These are phyloP conservation scores for Suillus americanus DNA, from an alignment of 768 basidiomycete species.

Conservation along the genomic window DNA sequence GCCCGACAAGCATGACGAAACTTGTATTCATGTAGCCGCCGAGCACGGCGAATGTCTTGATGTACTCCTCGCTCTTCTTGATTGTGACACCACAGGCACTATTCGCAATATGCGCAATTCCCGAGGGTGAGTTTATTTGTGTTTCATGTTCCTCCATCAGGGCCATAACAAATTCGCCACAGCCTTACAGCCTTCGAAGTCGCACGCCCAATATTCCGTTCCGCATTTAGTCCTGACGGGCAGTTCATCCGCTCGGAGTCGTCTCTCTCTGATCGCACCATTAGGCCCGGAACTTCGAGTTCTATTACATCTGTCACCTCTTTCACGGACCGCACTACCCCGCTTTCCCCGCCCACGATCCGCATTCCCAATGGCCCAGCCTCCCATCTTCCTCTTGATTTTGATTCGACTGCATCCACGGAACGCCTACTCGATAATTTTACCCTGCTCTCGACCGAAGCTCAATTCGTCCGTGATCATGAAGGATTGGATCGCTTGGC, in stretches of 20 bases:
- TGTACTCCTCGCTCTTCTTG: conserved; percentile 60
- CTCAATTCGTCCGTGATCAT: conserved; percentile 37
- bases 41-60: conserved; percentile 69
- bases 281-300: conserved; percentile 40
- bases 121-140: conserved; percentile 54
- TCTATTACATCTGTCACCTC: conserved; percentile 54
- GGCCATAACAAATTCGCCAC: conserved; percentile 4
- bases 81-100: conserved; percentile 57
- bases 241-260: conserved; percentile 50
- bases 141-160: not conserved
- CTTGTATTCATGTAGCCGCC: conserved; percentile 79
- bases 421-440: conserved; percentile 56
- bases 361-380: conserved; percentile 33
- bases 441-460: conserved; percentile 45
- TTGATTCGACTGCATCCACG: conserved; percentile 44
- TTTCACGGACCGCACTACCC: conserved; percentile 33
- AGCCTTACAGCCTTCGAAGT: conserved; percentile 71
- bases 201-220: conserved; percentile 64
- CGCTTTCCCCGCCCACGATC: conserved; percentile 16
- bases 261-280: conserved; percentile 54
- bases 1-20: conserved; percentile 65
- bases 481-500: conserved; percentile 44
- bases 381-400: conserved; percentile 37
- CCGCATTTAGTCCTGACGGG: conserved; percentile 54
- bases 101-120: conserved; percentile 65